phyloP scores from a whole-genome alignment of 1,139 yeast species.

The Blastobotrys proliferans region DNA sequence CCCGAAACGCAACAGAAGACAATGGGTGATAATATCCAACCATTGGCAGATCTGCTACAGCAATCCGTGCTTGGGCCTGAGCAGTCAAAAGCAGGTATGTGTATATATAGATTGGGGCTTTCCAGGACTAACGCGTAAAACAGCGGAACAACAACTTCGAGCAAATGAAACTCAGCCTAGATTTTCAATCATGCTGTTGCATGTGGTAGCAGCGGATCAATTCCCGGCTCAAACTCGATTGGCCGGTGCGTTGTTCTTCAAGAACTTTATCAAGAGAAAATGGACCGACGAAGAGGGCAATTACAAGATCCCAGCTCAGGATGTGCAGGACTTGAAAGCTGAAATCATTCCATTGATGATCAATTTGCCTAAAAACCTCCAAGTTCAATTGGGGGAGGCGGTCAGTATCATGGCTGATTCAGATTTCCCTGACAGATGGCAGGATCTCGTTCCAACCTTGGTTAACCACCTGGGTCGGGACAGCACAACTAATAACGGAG shows the following conservation, averaged over 20 bases:
- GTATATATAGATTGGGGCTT: not conserved
- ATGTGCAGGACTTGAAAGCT: slow-evolving; percentile 62
- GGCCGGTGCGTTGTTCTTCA: slow-evolving; percentile 89
- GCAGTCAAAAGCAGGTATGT: slow-evolving; percentile 18
- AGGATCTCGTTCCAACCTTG: slow-evolving; percentile 65
- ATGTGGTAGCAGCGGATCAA: slow-evolving; percentile 65
- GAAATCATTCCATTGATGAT: slow-evolving; percentile 85
- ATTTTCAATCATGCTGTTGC: slow-evolving; percentile 70
- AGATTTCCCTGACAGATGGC: slow-evolving; percentile 93
- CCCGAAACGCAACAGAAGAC: not conserved
- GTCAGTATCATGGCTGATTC: slow-evolving; percentile 90
- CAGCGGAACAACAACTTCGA: slow-evolving; percentile 45
- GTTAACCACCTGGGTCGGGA: slow-evolving; percentile 63
- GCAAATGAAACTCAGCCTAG: slow-evolving; percentile 63
- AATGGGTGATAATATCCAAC: slow-evolving; percentile 12
- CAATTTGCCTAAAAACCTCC: slow-evolving; percentile 66
- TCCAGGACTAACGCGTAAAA: slow-evolving; percentile 2
- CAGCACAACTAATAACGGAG: slow-evolving; percentile 76
- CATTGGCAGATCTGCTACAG: slow-evolving; percentile 21
- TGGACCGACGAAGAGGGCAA: slow-evolving; percentile 92
- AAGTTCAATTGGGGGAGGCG: slow-evolving; percentile 90
- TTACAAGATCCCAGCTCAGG: slow-evolving; percentile 57
- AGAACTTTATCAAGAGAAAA: slow-evolving; percentile 74
- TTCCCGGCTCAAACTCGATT: slow-evolving; percentile 58
- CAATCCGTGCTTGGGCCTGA: slow-evolving; percentile 19